phyloP scores from a whole-genome alignment of 768 basidiomycete genomes.

The Tricholomella constricta region DNA sequence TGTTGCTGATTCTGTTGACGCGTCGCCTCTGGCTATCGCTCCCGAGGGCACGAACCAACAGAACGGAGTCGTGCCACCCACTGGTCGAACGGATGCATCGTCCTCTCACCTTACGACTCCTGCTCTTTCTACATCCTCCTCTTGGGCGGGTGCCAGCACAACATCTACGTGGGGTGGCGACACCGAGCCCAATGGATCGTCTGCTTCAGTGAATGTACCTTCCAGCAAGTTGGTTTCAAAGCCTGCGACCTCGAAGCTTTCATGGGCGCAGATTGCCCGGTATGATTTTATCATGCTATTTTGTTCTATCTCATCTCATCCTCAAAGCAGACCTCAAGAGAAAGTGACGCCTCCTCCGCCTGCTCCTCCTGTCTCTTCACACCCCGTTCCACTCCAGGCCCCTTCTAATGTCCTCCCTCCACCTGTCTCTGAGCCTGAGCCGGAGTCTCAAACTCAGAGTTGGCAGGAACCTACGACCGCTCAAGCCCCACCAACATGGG shows the following conservation, averaged over 20 bases:
- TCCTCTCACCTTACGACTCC: conserved; percentile 34
- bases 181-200: conserved; percentile 40
- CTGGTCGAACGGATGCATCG: conserved; percentile 32
- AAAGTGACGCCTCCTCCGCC: conserved; percentile 55
- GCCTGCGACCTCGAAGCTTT: conserved; percentile 75
- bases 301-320: conserved; percentile 8
- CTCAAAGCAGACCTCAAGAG: conserved; percentile 56
- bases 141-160: conserved; percentile 32
- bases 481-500: conserved; percentile 69
- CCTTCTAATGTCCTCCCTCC: conserved; percentile 37
- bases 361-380: conserved; percentile 25
- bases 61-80: conserved; percentile 28
- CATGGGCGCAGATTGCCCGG: conserved; percentile 88
- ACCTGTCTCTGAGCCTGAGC: conserved; percentile 32
- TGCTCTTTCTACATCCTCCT: conserved; percentile 30
- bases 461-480: conserved; percentile 79
- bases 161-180: conserved; percentile 37
- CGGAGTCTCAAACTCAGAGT: conserved; percentile 39
- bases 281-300: conserved; percentile 32
- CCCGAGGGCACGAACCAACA: conserved; percentile 25
- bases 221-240: conserved; percentile 43
- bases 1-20: conserved; percentile 21
- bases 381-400: conserved; percentile 25
- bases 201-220: conserved; percentile 26
- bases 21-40: conserved; percentile 24